Evolutionary conservation across 495 filamentous ascomycete genomes (phyloP), one percentile per base, ranked within the genome.

Genomic region (Aspergillus haitiensis): DNA sequence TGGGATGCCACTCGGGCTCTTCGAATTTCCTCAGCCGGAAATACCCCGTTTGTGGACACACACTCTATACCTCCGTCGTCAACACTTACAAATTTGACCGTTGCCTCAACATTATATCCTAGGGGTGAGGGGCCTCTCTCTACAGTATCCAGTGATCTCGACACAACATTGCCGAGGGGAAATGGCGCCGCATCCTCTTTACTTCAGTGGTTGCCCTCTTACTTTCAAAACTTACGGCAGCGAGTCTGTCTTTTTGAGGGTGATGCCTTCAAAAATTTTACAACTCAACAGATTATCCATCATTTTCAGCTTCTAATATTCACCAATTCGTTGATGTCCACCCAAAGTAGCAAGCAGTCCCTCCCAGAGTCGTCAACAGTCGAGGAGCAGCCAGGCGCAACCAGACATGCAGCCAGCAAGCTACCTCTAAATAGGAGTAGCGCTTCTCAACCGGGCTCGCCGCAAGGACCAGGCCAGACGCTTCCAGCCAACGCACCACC

Each of bases 241-340:
- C 72, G 69, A 72, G 72, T 58, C 71, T 75, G 72, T 53, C 70
- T 52, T 44, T 35, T 42, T 55, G 63, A 58, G 34, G 60, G 39
- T 31, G 62, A 46, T 21, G 60, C 65, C 33, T 62, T 61, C 48
- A 58, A 60, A 15, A 54, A 40, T 46, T 40, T 51, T 27, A 15
- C 63, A 16, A 33, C 46, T n/a, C 42, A 21, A 59, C 18, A 50
- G 39, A n/a, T 27, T 5, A 32, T 39, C 53, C 15, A 31, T 39
- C 10, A 8, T 37, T 10, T 8, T 40, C 15, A 11, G 7, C 15
- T 32, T 32, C 36, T 54, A 47, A 39, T 40, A 40, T 21, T 9
- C 44, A 11, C 33, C 10, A 7, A 54, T 13, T 33, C 8, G 37
- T 40, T 12, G 8, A 48, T 13, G 31, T 39, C 53, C 11, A 21